These are phyloP conservation scores for Castanospermum australe DNA, from an alignment of 306 rosid species.

Conservation along the genomic window DNA sequence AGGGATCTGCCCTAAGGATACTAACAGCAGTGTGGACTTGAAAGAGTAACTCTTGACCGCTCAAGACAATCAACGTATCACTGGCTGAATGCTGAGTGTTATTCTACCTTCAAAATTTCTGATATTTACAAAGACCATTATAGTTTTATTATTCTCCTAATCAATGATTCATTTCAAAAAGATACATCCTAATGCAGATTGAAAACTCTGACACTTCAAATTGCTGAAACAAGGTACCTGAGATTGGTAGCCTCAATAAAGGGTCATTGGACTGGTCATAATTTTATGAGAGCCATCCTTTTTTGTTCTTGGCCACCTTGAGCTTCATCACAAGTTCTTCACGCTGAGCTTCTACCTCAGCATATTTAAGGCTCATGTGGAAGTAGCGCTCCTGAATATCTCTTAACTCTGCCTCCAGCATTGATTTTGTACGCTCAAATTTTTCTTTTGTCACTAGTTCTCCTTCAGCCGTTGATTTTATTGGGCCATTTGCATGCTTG, in stretches of 20 bases:
- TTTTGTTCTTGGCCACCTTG: constrained; percentile 47
- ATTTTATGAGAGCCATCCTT: constrained; percentile 65
- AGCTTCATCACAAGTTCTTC: constrained; percentile 96
- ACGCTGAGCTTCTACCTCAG: constrained; percentile 88
- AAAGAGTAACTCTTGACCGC: not conserved
- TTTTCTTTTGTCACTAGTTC: constrained; percentile 57
- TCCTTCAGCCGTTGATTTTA: constrained; percentile 44
- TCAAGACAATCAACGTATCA: constrained; percentile 14
- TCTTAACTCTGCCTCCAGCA: constrained; percentile 77
- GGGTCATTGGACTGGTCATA: not conserved
- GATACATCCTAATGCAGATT: constrained; percentile 10
- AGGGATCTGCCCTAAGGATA: not conserved
- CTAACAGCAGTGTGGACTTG: constrained; percentile 2
- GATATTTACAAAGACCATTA: constrained; percentile 40
- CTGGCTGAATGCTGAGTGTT: constrained; percentile 13
- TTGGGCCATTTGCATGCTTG: constrained; percentile 36
- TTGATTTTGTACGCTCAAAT: constrained; percentile 58
- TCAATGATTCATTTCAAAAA: constrained; percentile 21
- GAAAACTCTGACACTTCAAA: constrained; percentile 36
- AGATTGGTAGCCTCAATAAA: constrained; percentile 31
- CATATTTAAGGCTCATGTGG: constrained; percentile 91
- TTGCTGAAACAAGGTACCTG: constrained; percentile 35
- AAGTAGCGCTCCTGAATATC: constrained; percentile 85
- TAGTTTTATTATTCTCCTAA: constrained; percentile 21
- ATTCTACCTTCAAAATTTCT: constrained; percentile 35